Conservation (phyloP, 768 basidiomycete species). For the Leccinum obscurum region DNA sequence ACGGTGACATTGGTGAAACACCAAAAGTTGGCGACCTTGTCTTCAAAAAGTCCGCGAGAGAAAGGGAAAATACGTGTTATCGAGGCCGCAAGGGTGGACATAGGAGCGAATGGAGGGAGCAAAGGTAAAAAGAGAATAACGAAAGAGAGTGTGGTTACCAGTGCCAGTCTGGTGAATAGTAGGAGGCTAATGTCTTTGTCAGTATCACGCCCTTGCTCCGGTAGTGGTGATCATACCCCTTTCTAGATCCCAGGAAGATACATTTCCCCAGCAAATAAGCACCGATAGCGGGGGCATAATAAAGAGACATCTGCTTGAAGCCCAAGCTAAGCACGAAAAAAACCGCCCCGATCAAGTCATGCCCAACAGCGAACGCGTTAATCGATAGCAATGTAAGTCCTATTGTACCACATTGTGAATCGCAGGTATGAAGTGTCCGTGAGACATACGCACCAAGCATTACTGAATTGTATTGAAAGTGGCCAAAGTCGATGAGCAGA, state of each 20-base stretch:
- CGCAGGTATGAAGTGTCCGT: constrained; percentile 15
- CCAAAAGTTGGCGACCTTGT: constrained; percentile 98
- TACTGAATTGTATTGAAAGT: constrained; percentile 94
- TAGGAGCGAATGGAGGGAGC: constrained; percentile 63
- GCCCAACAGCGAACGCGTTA: constrained; percentile 64
- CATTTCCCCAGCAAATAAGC: constrained; percentile 90
- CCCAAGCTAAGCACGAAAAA: constrained; percentile 83
- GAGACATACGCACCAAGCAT: constrained; percentile 72
- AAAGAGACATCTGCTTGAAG: constrained; percentile 96
- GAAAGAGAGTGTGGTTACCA: constrained; percentile 64
- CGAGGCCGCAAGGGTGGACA: constrained; percentile 55
- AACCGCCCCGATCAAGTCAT: constrained; percentile 74
- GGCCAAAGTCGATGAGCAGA: constrained; percentile 85
- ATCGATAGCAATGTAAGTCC: constrained; percentile 71
- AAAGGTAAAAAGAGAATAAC: constrained; percentile 76
- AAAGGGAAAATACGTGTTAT: constrained; percentile 90
- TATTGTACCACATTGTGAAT: constrained; percentile 24
- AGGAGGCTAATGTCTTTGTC: constrained; percentile 31
- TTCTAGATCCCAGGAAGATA: constrained; percentile 65
- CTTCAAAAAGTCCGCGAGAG: constrained; percentile 86
- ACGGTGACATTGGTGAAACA: constrained; percentile 82
- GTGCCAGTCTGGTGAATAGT: constrained; percentile 67
- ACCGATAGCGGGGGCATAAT: constrained; percentile 92
- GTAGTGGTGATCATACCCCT: constrained; percentile 54
- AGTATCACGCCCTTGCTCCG: neutral